These are phyloP conservation scores for Esteya vermicola DNA, from an alignment of 2,329 filamentous ascomycete species.

Conservation along the genomic window DNA sequence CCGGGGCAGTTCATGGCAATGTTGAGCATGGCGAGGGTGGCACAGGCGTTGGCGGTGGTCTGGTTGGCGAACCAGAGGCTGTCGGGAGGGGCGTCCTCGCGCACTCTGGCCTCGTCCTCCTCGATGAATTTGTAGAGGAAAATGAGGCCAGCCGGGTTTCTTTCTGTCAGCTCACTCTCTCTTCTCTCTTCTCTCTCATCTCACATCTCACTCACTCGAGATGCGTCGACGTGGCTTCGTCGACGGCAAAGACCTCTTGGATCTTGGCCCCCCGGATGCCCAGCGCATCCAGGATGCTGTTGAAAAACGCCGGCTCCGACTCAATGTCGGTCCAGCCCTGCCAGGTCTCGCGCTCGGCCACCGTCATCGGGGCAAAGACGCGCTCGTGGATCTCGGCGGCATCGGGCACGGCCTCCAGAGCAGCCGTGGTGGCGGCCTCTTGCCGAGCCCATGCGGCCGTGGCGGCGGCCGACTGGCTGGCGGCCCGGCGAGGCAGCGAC, in stretches of 20 bases:
- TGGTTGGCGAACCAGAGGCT: conserved; percentile 51
- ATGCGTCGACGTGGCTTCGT: conserved; percentile 46
- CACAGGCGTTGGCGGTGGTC: conserved; percentile 75
- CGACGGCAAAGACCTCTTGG: conserved; percentile 62
- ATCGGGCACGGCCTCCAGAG: conserved; percentile 4
- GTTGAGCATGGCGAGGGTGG: conserved; percentile 83
- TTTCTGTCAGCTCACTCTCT: conserved; percentile 16
- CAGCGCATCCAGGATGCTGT: conserved; percentile 65
- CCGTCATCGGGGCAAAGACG: conserved; percentile 30
- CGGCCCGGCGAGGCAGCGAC: conserved; percentile 1
- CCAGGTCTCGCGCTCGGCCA: conserved; percentile 45
- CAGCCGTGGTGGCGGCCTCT: conserved; percentile 2
- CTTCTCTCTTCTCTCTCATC: too few relatives aligned
- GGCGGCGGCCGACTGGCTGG: neutral
- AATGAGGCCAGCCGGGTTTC: conserved; percentile 70
- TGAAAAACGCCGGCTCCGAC: conserved; percentile 82
- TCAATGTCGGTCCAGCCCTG: conserved; percentile 73
- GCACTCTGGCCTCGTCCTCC: conserved; percentile 34
- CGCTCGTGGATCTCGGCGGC: conserved; percentile 11
- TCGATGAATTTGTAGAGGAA: conserved; percentile 66
- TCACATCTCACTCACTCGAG: conserved; percentile 53
- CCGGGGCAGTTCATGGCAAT: conserved; percentile 73
- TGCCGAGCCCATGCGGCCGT: conserved; percentile 1
- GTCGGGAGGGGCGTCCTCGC: conserved; percentile 36
- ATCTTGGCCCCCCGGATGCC: conserved; percentile 62